Conservation (phyloP, 169 alveolate genomes). For the Eimeria acervulina region DNA sequence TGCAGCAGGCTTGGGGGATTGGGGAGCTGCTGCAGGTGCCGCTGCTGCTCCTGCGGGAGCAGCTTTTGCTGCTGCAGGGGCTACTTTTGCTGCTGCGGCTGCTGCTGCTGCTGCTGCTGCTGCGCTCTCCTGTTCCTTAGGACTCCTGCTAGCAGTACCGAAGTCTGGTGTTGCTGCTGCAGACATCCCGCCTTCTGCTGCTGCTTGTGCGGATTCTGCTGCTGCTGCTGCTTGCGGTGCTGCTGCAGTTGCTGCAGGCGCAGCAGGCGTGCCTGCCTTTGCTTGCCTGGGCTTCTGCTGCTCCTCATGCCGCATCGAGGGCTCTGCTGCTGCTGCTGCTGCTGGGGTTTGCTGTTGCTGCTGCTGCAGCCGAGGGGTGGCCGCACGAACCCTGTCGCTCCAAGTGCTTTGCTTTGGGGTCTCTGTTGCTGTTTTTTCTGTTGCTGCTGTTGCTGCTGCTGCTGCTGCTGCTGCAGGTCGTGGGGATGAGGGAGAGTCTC, state of each 20-base stretch:
- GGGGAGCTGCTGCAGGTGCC: slow-evolving; percentile 10
- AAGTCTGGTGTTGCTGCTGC: slow-evolving; percentile 31
- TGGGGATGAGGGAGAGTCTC: too few species aligned
- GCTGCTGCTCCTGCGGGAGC: slow-evolving; percentile 8
- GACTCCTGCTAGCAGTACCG: too few species aligned
- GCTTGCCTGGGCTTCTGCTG: neutral
- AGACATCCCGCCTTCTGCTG: neutral
- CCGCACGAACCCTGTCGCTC: too few species aligned
- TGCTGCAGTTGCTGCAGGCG: neutral
- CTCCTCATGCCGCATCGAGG: too few species aligned
- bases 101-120: slow-evolving; percentile 16
- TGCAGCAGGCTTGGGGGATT: neutral
- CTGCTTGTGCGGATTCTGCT: slow-evolving; percentile 5
- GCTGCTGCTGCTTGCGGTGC: slow-evolving; percentile 19
- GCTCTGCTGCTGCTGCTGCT: neutral
- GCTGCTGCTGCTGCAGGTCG: slow-evolving; percentile 46
- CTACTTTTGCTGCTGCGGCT: neutral
- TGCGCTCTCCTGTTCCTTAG: neutral
- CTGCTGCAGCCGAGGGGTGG: too few species aligned
- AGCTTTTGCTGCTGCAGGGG: neutral
- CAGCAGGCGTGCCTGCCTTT: neutral
- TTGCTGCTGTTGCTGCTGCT: neutral
- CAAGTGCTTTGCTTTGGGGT: too few species aligned
- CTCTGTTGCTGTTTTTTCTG: neutral
- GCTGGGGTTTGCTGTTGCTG: neutral